These are phyloP conservation scores for Phoenix roebelenii DNA, from an alignment of 176 grass and related monocot species.

Conservation along the genomic window DNA sequence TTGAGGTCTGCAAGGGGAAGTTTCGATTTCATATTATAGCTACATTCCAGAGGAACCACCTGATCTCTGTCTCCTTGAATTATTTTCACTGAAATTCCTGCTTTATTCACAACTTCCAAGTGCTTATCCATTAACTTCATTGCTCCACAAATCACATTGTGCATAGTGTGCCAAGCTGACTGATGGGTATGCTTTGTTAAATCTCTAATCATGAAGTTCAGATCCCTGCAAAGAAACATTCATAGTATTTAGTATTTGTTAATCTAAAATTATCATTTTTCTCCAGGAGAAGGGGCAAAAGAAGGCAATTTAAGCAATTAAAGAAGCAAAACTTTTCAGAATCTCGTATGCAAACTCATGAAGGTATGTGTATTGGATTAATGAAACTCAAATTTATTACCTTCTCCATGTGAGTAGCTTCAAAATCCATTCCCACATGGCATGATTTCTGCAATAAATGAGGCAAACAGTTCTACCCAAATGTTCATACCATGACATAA, in stretches of 20 bases:
- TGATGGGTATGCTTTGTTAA: conserved; percentile 78
- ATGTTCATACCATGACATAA: conserved; percentile 99
- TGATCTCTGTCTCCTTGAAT: conserved; percentile 54
- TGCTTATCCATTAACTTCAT: conserved; percentile 34
- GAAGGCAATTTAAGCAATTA: no score
- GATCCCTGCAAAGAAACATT: conserved; percentile 13
- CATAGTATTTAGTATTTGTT: no score
- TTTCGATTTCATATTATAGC: conserved; percentile 33
- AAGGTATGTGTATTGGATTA: no score
- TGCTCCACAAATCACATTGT: conserved; percentile 83
- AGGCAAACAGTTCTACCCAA: conserved; percentile 70
- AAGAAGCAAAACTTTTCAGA: no score
- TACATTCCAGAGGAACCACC: conserved; percentile 62
- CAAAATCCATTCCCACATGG: conserved; percentile 46
- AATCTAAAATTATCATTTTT: no score
- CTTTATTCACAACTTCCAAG: conserved; percentile 41
- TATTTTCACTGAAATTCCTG: conserved; percentile 39
- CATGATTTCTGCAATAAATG: conserved; percentile 67
- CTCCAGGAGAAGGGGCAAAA: no score
- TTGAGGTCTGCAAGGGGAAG: conserved; percentile 37
- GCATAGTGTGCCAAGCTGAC: conserved; percentile 96
- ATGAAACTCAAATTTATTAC: conserved; percentile 8
- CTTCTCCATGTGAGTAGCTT: conserved; percentile 27
- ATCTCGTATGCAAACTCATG: no score
- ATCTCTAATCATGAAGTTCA: conserved; percentile 38